phyloP scores from a whole-genome alignment of 768 basidiomycete species.

The Butyriboletus loyo region DNA sequence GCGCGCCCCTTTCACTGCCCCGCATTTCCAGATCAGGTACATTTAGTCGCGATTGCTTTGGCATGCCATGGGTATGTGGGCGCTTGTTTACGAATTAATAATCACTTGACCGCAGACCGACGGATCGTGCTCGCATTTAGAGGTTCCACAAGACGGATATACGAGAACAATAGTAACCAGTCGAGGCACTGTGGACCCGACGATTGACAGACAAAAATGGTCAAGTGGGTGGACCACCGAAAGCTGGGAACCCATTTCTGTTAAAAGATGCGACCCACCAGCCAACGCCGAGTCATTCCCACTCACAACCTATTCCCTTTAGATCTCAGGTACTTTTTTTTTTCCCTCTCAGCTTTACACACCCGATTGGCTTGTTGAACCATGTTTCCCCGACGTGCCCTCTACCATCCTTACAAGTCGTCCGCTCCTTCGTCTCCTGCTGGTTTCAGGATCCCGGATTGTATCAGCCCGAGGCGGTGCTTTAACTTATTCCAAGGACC shows the following conservation, averaged over 20 bases:
- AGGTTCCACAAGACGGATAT: neutral
- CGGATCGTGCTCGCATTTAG: neutral
- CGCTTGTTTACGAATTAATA: neutral
- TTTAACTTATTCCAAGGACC: conserved; percentile 19
- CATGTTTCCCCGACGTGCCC: conserved; percentile 19
- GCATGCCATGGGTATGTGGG: conserved; percentile 6
- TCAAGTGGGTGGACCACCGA: neutral
- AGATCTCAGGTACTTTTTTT: neutral
- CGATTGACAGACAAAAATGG: conserved; percentile 12
- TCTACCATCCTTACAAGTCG: conserved; percentile 15
- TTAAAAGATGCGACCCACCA: conserved; percentile 18
- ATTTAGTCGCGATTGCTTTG: neutral
- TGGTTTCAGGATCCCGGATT: conserved; percentile 25
- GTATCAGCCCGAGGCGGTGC: conserved; percentile 13
- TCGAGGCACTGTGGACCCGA: neutral
- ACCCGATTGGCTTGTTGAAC: neutral
- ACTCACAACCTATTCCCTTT: neutral
- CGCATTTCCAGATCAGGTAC: neutral
- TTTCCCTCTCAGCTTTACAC: neutral
- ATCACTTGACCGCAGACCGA: no score
- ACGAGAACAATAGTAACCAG: conserved; percentile 17
- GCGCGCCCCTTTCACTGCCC: no score
- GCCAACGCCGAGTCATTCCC: neutral
- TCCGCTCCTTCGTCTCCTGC: conserved; percentile 20
- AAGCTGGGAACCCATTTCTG: neutral